Percentiles rank a stretch among this genome's conserved stretches.
These are phyloP conservation scores for Cordyceps tenuipes DNA, from an alignment of 2,329 filamentous ascomycete species.

Conservation along the genomic window DNA sequence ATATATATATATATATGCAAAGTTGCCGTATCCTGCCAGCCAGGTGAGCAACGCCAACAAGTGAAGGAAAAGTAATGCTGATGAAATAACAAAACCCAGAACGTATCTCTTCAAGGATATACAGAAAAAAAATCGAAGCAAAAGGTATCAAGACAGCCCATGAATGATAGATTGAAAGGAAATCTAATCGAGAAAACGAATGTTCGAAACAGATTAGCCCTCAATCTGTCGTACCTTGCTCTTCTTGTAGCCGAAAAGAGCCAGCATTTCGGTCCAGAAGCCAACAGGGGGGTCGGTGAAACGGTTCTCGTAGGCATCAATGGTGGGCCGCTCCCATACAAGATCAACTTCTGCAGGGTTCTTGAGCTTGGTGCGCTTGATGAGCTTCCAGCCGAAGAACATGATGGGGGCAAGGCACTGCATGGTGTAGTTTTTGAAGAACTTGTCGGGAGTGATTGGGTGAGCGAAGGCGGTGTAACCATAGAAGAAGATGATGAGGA, in stretches of 20 bases:
- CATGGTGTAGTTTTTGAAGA: conserved; percentile 51
- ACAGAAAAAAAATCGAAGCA: neutral
- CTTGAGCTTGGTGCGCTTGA: conserved; percentile 50
- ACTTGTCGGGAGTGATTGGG: conserved; percentile 39
- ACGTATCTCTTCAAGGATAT: neutral
- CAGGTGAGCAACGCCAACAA: too few relatives aligned
- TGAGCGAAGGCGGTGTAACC: conserved; percentile 44
- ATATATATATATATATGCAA: too few relatives aligned
- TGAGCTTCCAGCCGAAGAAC: conserved; percentile 54
- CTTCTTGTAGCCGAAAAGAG: conserved; percentile 30
- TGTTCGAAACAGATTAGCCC: conserved; percentile 15
- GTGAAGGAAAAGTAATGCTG: neutral
- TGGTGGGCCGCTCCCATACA: conserved; percentile 49
- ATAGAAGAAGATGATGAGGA: conserved; percentile 39
- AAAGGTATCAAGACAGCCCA: neutral
- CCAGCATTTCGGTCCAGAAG: conserved; percentile 48
- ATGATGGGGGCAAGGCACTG: conserved; percentile 43
- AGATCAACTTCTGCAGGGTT: conserved; percentile 48
- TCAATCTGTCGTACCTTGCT: conserved; percentile 14
- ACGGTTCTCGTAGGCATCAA: conserved; percentile 48
- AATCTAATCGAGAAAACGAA: neutral
- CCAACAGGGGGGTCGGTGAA: conserved; percentile 41
- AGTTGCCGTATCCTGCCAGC: too few relatives aligned
- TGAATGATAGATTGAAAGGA: neutral
- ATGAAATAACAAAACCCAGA: neutral